Percentiles rank a stretch among this genome's conserved stretches.
Evolutionary conservation across 106 monocot genomes (phyloP).

Genomic region (Ottelia alismoides): DNA sequence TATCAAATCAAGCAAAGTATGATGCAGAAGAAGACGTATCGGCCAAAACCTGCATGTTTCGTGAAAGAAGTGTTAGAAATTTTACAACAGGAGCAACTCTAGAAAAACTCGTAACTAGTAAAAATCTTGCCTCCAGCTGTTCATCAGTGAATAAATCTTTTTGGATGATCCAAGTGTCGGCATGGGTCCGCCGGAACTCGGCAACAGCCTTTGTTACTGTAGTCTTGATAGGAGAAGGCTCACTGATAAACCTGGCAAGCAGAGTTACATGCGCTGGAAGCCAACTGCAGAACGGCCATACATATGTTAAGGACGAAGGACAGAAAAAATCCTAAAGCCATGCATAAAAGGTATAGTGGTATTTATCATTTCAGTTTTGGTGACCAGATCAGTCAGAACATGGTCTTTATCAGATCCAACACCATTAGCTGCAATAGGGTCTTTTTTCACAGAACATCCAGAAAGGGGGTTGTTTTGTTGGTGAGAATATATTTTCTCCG

Average conservation of each 20-base stretch:
- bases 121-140: constrained; percentile 84
- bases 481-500: too few species aligned
- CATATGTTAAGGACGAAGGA: too few species aligned
- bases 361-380: too few species aligned
- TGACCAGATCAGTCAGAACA: too few species aligned
- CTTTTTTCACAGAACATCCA: too few species aligned
- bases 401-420: too few species aligned
- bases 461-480: too few species aligned
- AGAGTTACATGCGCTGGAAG: constrained; percentile 90
- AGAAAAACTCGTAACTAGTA: not conserved
- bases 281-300: constrained; percentile 44
- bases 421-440: too few species aligned
- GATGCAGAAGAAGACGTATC: constrained; percentile 91
- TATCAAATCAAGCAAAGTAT: constrained; percentile 62
- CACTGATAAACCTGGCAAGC: constrained; percentile 70
- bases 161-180: constrained; percentile 95
- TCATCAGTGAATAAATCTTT: constrained; percentile 89
- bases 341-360: too few species aligned
- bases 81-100: not conserved
- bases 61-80: not conserved
- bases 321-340: too few species aligned
- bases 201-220: constrained; percentile 94
- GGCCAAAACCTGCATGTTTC: constrained; percentile 58
- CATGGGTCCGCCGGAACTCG: constrained; percentile 93
- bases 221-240: constrained; percentile 79